Evolutionary conservation across 768 basidiomycete species (phyloP).

Genomic region (Suillus placidus): DNA sequence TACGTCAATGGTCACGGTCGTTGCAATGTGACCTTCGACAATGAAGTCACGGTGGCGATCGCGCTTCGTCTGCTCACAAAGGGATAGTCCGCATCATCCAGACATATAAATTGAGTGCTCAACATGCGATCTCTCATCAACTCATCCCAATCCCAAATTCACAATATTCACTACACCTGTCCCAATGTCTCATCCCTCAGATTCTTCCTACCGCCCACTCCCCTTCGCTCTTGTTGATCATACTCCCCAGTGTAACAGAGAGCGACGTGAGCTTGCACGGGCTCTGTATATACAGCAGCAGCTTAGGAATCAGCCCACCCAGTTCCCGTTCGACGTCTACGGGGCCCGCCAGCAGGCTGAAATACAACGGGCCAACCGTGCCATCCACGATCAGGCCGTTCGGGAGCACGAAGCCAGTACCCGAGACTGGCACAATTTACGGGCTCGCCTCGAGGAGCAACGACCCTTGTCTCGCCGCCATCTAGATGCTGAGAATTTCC

Average conservation of each 20-base stretch:
- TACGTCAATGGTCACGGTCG: no score
- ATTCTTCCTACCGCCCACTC: not conserved
- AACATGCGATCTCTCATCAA: not conserved
- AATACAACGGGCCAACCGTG: not conserved
- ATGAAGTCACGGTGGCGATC: not conserved
- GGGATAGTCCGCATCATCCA: not conserved
- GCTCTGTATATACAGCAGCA: not conserved
- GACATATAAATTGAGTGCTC: not conserved
- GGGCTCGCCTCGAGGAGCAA: not conserved
- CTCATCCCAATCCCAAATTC: not conserved
- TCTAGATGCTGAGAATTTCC: not conserved
- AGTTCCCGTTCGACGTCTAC: not conserved
- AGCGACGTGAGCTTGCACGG: not conserved
- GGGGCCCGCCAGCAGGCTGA: not conserved
- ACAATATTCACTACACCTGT: not conserved
- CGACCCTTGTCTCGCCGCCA: not conserved
- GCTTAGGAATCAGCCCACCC: not conserved
- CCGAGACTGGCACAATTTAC: not conserved
- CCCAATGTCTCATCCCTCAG: not conserved
- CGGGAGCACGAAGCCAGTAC: constrained; percentile 2
- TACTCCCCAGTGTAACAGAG: constrained; percentile 32
- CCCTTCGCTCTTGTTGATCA: not conserved
- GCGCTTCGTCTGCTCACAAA: not conserved
- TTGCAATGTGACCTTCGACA: not conserved
- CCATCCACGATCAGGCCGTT: not conserved